Percentiles rank a stretch among this genome's conserved stretches.
Evolutionary conservation across 2,329 filamentous ascomycete genomes (phyloP).

Genomic region (Penicillium sp.): DNA sequence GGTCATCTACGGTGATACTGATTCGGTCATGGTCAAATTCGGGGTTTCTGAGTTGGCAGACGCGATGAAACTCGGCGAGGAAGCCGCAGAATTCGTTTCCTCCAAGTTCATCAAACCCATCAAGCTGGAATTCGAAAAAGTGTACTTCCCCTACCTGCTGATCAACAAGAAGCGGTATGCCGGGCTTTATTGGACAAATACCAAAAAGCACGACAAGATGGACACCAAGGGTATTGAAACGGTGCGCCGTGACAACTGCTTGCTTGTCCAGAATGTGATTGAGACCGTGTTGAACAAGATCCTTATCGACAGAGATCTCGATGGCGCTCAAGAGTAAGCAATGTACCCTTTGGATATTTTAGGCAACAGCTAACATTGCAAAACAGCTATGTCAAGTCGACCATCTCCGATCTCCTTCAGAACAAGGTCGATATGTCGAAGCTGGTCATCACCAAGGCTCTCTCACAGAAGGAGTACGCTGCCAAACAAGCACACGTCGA

Average conservation of each 20-base stretch:
- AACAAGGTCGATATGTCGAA: slow-evolving; percentile 99
- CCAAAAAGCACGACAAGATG: slow-evolving; percentile 98
- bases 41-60: slow-evolving; percentile 80
- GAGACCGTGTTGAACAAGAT: slow-evolving; percentile 95
- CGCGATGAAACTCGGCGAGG: slow-evolving; percentile 91
- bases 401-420: slow-evolving; percentile 87
- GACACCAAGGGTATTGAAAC: slow-evolving; percentile 99
- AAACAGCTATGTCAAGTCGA: slow-evolving; percentile 85
- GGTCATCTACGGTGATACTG: slow-evolving; percentile 97
- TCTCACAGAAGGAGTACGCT: slow-evolving; percentile 83
- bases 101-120: slow-evolving; percentile 93
- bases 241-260: slow-evolving; percentile 91
- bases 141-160: slow-evolving; percentile 93
- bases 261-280: slow-evolving; percentile 92
- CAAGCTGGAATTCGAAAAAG: slow-evolving; percentile 98
- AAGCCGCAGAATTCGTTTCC: slow-evolving; percentile 83
- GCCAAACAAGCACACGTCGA: slow-evolving; percentile 95
- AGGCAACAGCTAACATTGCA: slow-evolving; percentile 34
- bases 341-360: background rate
- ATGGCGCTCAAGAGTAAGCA: slow-evolving; percentile 84
- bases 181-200: slow-evolving; percentile 93
- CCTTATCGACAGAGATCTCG: slow-evolving; percentile 83
- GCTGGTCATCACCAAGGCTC: slow-evolving; percentile 94
- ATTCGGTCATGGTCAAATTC: slow-evolving; percentile 99
- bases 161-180: slow-evolving; percentile 99